Conservation (phyloP, 2,329 filamentous ascomycete species). For the Drechslerella dactyloides region DNA sequence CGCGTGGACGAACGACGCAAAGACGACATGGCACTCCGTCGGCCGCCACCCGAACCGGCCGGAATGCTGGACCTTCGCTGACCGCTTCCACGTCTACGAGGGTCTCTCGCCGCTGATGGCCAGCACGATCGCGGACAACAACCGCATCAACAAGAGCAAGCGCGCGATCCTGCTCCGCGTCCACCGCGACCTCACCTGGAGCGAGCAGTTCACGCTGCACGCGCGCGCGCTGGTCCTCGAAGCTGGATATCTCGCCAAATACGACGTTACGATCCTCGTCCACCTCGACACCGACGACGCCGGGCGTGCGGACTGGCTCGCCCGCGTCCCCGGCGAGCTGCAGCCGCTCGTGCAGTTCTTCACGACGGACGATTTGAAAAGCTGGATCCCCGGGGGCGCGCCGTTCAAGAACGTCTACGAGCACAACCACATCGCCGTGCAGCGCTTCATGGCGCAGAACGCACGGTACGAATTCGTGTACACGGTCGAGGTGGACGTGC, state of each 20-base stretch:
- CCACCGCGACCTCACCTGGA: not conserved
- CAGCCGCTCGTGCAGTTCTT: conserved; percentile 23
- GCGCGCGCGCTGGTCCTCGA: conserved; percentile 32
- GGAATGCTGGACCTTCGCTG: conserved; percentile 41
- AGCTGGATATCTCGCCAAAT: conserved; percentile 29
- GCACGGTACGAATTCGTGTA: conserved; percentile 27
- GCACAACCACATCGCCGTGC: conserved; percentile 22
- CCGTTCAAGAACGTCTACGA: conserved; percentile 26
- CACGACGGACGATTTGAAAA: conserved; percentile 20
- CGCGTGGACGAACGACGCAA: conserved; percentile 14
- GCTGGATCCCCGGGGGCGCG: conserved; percentile 20
- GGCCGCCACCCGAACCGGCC: conserved; percentile 15
- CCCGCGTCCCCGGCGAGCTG: conserved; percentile 18
- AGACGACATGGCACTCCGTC: conserved; percentile 34
- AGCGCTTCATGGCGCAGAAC: conserved; percentile 25
- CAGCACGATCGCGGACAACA: conserved; percentile 11
- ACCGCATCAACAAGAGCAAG: not conserved
- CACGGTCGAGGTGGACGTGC: conserved; percentile 19
- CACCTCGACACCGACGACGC: conserved; percentile 14
- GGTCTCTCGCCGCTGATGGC: conserved; percentile 1
- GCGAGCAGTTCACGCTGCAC: conserved; percentile 13
- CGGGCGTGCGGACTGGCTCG: conserved; percentile 8
- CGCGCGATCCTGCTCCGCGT: not conserved
- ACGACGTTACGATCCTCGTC: conserved; percentile 25
- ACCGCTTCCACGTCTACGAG: conserved; percentile 32